A percentile compares a stretch with the other conserved stretches of the same genome.
Evolutionary conservation across 225 moss, liverwort and hornwort species (phyloP).

Genomic region (Pleurozium schreberi): DNA sequence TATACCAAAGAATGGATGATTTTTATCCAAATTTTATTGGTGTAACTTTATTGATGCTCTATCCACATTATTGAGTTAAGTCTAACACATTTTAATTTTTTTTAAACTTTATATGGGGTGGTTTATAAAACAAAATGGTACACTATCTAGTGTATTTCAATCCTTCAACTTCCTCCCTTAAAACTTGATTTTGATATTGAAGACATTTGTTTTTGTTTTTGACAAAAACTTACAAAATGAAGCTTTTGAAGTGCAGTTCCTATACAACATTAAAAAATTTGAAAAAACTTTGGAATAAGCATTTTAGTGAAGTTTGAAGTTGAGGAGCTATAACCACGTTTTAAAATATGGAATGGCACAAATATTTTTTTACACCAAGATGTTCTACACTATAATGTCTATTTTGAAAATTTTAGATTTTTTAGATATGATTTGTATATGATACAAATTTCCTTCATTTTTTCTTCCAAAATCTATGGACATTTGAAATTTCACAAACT

Average conservation of each 20-base stretch:
- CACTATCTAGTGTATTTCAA: background rate
- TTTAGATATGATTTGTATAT: background rate
- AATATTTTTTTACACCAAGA: background rate
- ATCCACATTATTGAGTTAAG: too few relatives aligned
- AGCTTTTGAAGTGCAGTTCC: background rate
- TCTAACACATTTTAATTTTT: too few relatives aligned
- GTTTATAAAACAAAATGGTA: too few relatives aligned
- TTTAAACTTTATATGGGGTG: too few relatives aligned
- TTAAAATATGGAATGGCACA: rapidly evolving
- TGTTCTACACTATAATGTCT: background rate
- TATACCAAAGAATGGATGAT: too few relatives aligned
- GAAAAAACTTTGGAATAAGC: background rate
- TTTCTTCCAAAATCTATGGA: background rate
- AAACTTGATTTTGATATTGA: background rate
- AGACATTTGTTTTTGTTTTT: rapidly evolving
- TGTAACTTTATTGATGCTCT: too few relatives aligned
- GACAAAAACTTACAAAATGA: background rate
- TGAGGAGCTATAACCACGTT: background rate
- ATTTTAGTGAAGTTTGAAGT: background rate
- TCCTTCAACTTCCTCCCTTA: background rate
- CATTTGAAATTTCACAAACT: background rate
- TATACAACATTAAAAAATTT: background rate
- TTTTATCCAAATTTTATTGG: too few relatives aligned
- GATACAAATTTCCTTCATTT: background rate
- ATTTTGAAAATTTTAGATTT: background rate